phyloP scores from a whole-genome alignment of 176 grass and related monocot species.

The Raddia distichophylla region DNA sequence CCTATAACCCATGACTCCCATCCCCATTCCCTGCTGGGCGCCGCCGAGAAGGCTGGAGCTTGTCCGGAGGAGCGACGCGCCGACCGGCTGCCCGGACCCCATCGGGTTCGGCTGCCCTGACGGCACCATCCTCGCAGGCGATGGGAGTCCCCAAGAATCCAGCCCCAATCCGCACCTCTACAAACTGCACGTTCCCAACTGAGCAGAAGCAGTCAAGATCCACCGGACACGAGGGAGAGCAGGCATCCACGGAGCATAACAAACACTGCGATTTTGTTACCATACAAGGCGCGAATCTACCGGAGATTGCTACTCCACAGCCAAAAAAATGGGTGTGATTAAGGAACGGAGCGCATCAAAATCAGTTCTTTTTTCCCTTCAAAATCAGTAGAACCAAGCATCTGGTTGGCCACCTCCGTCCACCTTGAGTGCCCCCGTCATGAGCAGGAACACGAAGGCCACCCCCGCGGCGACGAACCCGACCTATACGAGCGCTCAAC shows the following conservation, averaged over 20 bases:
- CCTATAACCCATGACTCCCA: too few species aligned
- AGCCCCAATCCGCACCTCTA: conserved; percentile 4
- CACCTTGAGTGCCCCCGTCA: too few species aligned
- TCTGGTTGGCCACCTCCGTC: too few species aligned
- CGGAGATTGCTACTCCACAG: neutral
- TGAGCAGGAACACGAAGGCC: too few species aligned
- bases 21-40: conserved; percentile 43
- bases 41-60: conserved; percentile 64
- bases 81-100: conserved; percentile 51
- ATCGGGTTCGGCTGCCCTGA: conserved; percentile 71
- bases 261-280: neutral
- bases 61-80: conserved; percentile 64
- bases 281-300: too few species aligned
- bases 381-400: neutral
- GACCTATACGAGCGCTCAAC: too few species aligned
- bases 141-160: neutral
- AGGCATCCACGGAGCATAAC: neutral
- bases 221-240: neutral
- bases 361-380: too few species aligned
- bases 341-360: neutral
- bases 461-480: too few species aligned
- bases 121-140: conserved; percentile 59
- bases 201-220: neutral
- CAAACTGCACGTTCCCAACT: neutral
- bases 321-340: neutral